Evolutionary conservation across 805 yeast genomes (phyloP), one percentile per base, ranked within the genome.

Genomic region (Ogataea pini): DNA sequence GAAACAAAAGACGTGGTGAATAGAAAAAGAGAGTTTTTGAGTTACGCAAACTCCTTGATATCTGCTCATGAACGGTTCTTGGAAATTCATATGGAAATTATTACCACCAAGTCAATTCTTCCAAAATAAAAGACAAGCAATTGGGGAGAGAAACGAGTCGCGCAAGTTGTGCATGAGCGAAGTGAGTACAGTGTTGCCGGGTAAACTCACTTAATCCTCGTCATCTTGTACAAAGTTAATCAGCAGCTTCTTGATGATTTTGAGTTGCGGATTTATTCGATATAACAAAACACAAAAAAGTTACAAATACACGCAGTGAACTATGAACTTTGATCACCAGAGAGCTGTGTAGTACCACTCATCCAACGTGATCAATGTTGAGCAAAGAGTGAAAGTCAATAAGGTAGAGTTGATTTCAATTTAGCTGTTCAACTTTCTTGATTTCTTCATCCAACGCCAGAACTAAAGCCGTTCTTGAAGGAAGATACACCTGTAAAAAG

Each of bases 401-500:
- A 9, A 24, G 27, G 7, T 9, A 24, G 27, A n/a, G n/a, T n/a
- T n/a, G n/a, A n/a, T n/a, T 10, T 32, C 19, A 32, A 7, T 32
- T 19, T 10, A 27, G n/a, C 29, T 22, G 13, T 33, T 29, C 44
- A 22, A 42, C 42, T 24, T 52, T 36, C 10, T 58, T 41, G 37
- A 65, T 62, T 20, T 65, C 70, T 1, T 53, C 57, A 19, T 56
- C 63, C n/a, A 59, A 46, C 13, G 87, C 89, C 42, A 85, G 66
- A 16, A 83, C 83, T 13, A 86, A 44, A 2, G 80, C 91, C 13
- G 79, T 72, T 68, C 98, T 82, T 34, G 77, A 75, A n/a, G 98
- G 98, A 57, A 89, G 75, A 57, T 82, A 82, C 8, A 90, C 86
- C 67, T 89, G 89, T 42, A 92, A 56, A 50, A 81, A 86, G 67